Evolutionary conservation across 73 alveolate species (phyloP).

Genomic region (Paramecium octaurelia): DNA sequence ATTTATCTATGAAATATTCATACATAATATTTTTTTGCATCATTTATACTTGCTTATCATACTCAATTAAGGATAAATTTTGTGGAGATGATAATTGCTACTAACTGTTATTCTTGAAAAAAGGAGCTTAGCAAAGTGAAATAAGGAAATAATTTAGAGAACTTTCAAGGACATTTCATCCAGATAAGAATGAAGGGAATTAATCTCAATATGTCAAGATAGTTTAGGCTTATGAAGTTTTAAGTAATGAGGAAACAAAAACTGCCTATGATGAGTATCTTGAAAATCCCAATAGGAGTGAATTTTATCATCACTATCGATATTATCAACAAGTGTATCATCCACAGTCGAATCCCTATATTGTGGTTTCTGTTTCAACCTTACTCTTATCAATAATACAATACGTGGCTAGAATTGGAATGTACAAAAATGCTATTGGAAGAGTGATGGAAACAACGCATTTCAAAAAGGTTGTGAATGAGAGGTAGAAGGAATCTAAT

Average conservation of each 20-base stretch:
- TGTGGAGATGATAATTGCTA: constrained; percentile 45
- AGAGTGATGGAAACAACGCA: constrained; percentile 34
- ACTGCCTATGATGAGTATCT: constrained; percentile 30
- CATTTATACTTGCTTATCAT: not conserved
- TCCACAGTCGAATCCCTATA: constrained; percentile 40
- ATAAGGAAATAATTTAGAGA: constrained; percentile 30
- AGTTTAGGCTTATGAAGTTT: constrained; percentile 41
- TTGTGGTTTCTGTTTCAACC: not conserved
- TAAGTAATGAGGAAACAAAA: constrained; percentile 22
- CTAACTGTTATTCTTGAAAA: not conserved
- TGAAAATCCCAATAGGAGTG: constrained; percentile 43
- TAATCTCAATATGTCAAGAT: constrained; percentile 5
- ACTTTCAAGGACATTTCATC: constrained; percentile 15
- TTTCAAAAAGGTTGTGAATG: constrained; percentile 8
- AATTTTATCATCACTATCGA: constrained; percentile 19
- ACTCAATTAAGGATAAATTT: constrained; percentile 45
- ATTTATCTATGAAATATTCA: not conserved
- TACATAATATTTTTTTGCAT: not conserved
- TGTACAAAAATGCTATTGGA: constrained; percentile 34
- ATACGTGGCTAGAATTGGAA: constrained; percentile 28
- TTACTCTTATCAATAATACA: constrained; percentile 7
- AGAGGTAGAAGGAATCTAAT: not conserved
- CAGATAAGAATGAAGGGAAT: constrained; percentile 34
- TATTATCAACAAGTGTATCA: constrained; percentile 35
- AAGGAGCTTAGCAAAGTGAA: not conserved